Evolutionary conservation across 192 early-diverging fungal genomes (phyloP).

Genomic region (Coemansia sp.): DNA sequence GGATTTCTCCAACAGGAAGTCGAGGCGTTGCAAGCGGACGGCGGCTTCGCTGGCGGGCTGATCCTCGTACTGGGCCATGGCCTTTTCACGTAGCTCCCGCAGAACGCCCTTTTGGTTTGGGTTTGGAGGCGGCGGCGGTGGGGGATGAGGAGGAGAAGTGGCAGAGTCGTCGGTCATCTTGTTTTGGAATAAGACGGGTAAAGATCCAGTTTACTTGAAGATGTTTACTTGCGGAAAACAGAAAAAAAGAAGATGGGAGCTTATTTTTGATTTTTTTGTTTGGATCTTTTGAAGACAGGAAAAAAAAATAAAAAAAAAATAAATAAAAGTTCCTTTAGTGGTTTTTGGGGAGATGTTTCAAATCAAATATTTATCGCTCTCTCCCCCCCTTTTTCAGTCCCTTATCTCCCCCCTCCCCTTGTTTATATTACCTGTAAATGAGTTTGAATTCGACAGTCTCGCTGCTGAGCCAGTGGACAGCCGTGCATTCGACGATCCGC

Average conservation of each 20-base stretch:
- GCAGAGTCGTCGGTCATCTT: no score
- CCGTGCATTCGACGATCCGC: neutral
- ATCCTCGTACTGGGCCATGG: constrained; percentile 62
- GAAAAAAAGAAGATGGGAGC: no score
- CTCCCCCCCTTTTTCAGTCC: no score
- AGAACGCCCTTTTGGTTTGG: constrained; percentile 12
- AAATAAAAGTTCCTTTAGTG: no score
- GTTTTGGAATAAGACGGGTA: no score
- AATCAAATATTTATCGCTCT: neutral
- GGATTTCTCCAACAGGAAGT: constrained; percentile 80
- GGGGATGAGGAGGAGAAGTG: no score
- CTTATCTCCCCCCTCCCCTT: neutral
- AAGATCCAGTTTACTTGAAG: no score
- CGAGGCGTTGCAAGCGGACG: constrained; percentile 69
- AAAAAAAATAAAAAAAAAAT: no score
- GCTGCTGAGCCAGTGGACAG: neutral
- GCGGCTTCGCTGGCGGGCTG: constrained; percentile 50
- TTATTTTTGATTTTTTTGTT: no score
- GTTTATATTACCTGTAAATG: neutral
- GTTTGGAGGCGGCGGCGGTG: neutral
- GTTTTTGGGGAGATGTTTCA: no score
- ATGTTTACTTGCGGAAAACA: no score
- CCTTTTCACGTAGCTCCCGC: constrained; percentile 54
- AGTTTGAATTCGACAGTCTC: neutral
- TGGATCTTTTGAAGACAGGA: no score